Base-by-base conservation (phyloP, 495 filamentous ascomycete genomes). In the Endocarpon pusillum region DNA sequence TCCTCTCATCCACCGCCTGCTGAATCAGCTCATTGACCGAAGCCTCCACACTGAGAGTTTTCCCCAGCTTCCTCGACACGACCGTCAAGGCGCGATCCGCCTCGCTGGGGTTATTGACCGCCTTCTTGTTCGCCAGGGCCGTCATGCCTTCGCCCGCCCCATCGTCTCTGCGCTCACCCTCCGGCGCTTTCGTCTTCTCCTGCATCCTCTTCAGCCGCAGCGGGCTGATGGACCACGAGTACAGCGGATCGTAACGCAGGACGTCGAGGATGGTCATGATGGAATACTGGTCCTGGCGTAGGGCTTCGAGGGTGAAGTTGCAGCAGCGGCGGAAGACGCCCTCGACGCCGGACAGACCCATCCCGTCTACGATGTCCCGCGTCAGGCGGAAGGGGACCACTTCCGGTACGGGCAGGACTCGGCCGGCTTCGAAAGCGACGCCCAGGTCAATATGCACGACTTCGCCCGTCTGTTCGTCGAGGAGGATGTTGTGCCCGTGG, bases 201-300 rank as follows among this genome's bases (percentile, higher is more conserved):
- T 83, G 78, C 66, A 83, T 79, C 25, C 67, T 64, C 52, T 73
- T 75, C 55, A 93, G 69, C 31, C 85, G 71, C 33, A 92, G 57
- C 0, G 89, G 87, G n/a, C 82, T 89, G 14, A 96, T 73, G 12
- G 80, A 81, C 89, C 89, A 99, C 46, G 68, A 84, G 53, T 94
- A 93, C 39, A 99, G 64, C 2, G 89, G 91, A 62, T 97, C 89
- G 47, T 94, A 94, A 14, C 91, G 78, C 33, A 97, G 64, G 19
- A 94, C 89, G 45, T 94, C 87, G 1, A 97, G 69, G 28, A 97
- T 86, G 3, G 87, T 94, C 81, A 89, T 93, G 52, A 97, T 96
- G 43, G 75, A 83, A 43, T 91, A 91, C 0, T 75, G 77, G 53
- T 97, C 89, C 46, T 91, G 76, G 8, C 91, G 75, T 20, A 97